phyloP scores from a whole-genome alignment of 164 flowering plant species.

The Liquidambar formosana region DNA sequence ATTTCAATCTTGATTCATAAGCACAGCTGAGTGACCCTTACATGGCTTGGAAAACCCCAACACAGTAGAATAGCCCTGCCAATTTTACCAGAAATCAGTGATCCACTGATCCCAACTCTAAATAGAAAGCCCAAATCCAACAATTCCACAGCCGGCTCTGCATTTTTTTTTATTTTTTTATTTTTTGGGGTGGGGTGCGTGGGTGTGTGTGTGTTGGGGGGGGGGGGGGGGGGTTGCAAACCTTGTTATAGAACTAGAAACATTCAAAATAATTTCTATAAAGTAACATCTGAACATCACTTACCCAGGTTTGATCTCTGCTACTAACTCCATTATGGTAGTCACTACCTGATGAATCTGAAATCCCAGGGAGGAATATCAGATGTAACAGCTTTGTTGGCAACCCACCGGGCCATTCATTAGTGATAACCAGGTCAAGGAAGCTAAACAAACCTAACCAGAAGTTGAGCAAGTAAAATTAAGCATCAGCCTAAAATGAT shows the following conservation, averaged over 20 bases:
- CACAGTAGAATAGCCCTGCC: conserved; percentile 63
- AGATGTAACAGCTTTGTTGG: conserved; percentile 50
- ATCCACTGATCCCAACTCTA: conserved; percentile 3
- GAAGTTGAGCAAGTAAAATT: background rate
- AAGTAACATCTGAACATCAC: conserved; percentile 13
- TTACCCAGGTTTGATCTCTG: conserved; percentile 94
- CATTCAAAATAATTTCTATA: too few relatives aligned
- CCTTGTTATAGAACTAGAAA: too few relatives aligned
- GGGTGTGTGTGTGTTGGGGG: too few relatives aligned
- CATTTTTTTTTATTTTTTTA: too few relatives aligned
- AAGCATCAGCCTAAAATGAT: background rate
- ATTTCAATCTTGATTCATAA: conserved; percentile 60
- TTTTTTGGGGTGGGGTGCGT: too few relatives aligned
- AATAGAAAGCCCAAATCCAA: conserved; percentile 1
- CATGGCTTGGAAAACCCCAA: conserved; percentile 71
- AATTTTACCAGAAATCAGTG: conserved; percentile 17
- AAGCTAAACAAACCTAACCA: conserved; percentile 20
- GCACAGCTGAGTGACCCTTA: conserved; percentile 55
- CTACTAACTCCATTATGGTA: conserved; percentile 66
- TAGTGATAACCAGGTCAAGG: conserved; percentile 73
- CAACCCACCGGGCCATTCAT: conserved; percentile 95
- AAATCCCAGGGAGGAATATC: conserved; percentile 58
- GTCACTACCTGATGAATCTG: conserved; percentile 57
- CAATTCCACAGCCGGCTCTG: too few relatives aligned
- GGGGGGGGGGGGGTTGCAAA: too few relatives aligned